Evolutionary conservation across 2,329 filamentous ascomycete species (phyloP).

Genomic region (Penicillium sp.): DNA sequence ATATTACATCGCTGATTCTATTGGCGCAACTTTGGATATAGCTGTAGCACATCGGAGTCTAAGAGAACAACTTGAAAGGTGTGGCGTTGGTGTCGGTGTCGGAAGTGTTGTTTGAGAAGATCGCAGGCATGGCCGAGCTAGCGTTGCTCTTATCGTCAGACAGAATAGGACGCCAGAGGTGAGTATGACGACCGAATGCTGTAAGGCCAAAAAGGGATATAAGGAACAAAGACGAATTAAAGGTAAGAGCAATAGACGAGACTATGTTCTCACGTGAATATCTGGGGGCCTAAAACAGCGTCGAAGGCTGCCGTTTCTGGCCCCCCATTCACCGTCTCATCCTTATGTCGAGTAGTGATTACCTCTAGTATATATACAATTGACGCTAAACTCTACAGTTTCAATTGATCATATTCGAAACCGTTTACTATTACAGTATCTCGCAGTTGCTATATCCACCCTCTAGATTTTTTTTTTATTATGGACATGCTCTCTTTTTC

Average conservation of each 20-base stretch:
- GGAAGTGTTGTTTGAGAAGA: constrained; percentile 24
- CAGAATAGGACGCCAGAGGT: constrained; percentile 1
- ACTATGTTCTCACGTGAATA: constrained; percentile 13
- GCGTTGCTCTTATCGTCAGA: constrained; percentile 25
- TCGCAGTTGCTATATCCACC: too few relatives aligned
- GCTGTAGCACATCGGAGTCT: too few relatives aligned
- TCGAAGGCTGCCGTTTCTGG: constrained; percentile 23
- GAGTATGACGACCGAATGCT: constrained; percentile 10
- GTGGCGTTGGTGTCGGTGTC: constrained; percentile 10
- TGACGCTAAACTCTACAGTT: too few relatives aligned
- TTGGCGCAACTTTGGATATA: too few relatives aligned
- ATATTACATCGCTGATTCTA: too few relatives aligned
- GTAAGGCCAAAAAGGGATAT: constrained; percentile 2
- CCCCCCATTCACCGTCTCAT: constrained; percentile 24
- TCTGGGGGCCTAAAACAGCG: constrained; percentile 21
- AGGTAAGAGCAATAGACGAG: constrained; percentile 4
- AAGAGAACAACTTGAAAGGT: too few relatives aligned
- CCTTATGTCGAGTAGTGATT: constrained; percentile 12
- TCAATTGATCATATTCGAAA: too few relatives aligned
- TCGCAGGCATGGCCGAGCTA: constrained; percentile 17
- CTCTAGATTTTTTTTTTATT: too few relatives aligned
- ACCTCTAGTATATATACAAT: too few relatives aligned
- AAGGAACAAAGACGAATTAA: constrained; percentile 7
- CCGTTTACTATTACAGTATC: too few relatives aligned
- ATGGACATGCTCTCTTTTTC: too few relatives aligned